Conservation (phyloP, 305 asterid genomes). For the Plantago coronopus region DNA sequence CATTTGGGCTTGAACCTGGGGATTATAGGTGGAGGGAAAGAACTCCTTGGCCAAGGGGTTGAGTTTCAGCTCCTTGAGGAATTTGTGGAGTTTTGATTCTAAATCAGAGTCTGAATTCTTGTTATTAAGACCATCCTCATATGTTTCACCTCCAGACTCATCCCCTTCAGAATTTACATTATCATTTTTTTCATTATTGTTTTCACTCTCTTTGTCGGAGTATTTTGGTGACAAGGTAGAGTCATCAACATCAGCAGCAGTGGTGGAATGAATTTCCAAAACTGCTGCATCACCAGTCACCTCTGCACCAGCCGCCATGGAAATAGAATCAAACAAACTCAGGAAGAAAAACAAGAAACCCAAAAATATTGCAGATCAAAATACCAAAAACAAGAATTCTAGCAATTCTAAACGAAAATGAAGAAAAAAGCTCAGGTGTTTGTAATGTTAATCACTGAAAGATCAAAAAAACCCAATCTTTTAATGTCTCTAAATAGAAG, state of each 20-base stretch:
- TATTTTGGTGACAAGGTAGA: conserved; percentile 41
- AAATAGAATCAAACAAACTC: conserved; percentile 36
- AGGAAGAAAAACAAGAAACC: conserved; percentile 16
- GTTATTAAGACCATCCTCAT: conserved; percentile 41
- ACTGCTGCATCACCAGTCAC: conserved; percentile 62
- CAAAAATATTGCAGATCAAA: conserved; percentile 7
- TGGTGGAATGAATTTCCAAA: conserved; percentile 44
- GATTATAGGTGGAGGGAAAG: conserved; percentile 61
- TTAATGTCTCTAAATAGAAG: conserved; percentile 22
- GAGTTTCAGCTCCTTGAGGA: conserved; percentile 67
- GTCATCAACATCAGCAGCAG: conserved; percentile 30
- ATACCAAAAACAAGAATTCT: conserved; percentile 23
- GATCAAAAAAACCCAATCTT: conserved; percentile 38
- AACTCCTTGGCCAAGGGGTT: conserved; percentile 92
- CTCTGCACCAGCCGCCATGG: conserved; percentile 87
- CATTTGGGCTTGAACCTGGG: conserved; percentile 40
- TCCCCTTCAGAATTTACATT: conserved; percentile 37
- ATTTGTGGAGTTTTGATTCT: conserved; percentile 59
- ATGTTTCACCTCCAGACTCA: conserved; percentile 26
- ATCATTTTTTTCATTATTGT: conserved; percentile 25
- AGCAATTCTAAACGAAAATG: conserved; percentile 14
- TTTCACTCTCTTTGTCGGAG: conserved; percentile 25
- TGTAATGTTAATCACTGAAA: conserved; percentile 14
- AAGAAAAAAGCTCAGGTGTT: conserved; percentile 21
- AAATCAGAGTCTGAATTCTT: conserved; percentile 52